Evolutionary conservation across 2,329 filamentous ascomycete species (phyloP).

Genomic region (Cladophialophora carrionii): DNA sequence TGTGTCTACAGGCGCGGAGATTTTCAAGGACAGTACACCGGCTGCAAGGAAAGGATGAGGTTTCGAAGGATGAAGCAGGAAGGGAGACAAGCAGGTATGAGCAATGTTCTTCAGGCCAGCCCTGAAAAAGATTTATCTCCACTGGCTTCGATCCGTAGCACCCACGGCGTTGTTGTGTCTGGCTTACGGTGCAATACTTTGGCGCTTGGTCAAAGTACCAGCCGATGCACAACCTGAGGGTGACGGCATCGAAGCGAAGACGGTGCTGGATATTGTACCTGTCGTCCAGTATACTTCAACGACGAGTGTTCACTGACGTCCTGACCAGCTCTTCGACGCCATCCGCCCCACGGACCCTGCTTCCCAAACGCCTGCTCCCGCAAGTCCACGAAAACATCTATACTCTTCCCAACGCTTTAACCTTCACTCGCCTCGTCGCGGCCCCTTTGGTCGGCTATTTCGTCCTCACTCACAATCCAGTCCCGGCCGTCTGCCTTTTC

Average conservation of each 20-base stretch:
- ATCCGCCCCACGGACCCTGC: constrained; percentile 21
- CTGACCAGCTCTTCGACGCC: constrained; percentile 9
- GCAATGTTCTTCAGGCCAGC: neutral
- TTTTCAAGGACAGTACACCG: neutral
- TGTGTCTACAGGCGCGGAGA: neutral
- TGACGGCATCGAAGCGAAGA: neutral
- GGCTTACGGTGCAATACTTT: neutral
- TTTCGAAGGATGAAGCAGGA: neutral
- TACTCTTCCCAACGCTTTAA: constrained; percentile 92
- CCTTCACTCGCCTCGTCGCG: constrained; percentile 78
- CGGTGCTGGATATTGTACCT: neutral
- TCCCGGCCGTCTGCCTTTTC: constrained; percentile 81
- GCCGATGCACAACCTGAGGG: neutral
- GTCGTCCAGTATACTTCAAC: neutral
- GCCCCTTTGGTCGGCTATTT: constrained; percentile 87
- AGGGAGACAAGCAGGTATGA: neutral
- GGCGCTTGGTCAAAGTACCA: neutral
- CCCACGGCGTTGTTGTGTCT: neutral
- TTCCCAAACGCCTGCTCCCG: constrained; percentile 41
- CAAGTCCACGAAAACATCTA: constrained; percentile 82
- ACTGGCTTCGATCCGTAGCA: neutral
- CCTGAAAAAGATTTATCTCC: neutral
- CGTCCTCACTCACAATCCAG: constrained; percentile 79
- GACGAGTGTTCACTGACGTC: neutral
- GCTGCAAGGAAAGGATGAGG: neutral